Conservation (phyloP, 345 rosid species). For the Arabidopsis arenosa region DNA sequence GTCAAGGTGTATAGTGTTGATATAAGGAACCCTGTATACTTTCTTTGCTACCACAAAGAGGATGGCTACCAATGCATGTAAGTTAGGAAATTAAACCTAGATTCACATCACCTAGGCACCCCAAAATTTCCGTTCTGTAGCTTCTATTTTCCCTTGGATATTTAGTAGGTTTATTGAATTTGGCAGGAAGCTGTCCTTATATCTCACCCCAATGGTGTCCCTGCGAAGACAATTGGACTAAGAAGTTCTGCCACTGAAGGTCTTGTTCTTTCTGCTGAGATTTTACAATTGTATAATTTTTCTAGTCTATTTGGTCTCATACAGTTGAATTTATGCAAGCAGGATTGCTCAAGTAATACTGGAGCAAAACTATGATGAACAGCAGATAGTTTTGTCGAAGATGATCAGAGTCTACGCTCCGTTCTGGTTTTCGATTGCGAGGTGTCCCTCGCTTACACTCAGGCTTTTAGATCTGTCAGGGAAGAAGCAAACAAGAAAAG, state of each 20-base stretch:
- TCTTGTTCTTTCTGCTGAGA: slow-evolving; percentile 41
- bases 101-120: slow-evolving; percentile 27
- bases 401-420: slow-evolving; percentile 84
- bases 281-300: slow-evolving; percentile 24
- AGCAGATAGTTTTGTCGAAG: slow-evolving; percentile 59
- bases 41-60: slow-evolving; percentile 81
- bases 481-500: slow-evolving; percentile 56
- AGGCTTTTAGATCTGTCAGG: slow-evolving; percentile 62
- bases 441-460: slow-evolving; percentile 83
- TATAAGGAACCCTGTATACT: slow-evolving; percentile 68
- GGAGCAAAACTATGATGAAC: slow-evolving; percentile 82
- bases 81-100: slow-evolving; percentile 36
- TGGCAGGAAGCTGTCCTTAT: slow-evolving; percentile 86
- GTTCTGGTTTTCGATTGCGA: slow-evolving; percentile 82
- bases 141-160: slow-evolving; percentile 17
- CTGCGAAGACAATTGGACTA: slow-evolving; percentile 76
- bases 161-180: slow-evolving; percentile 33
- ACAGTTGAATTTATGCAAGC: slow-evolving; percentile 43
- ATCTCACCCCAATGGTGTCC: slow-evolving; percentile 77
- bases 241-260: slow-evolving; percentile 94
- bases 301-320: slow-evolving; percentile 38
- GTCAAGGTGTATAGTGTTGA: slow-evolving; percentile 79
- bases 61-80: slow-evolving; percentile 87
- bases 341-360: slow-evolving; percentile 85
- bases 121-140: slow-evolving; percentile 9